phyloP scores from a whole-genome alignment of 1,284 basidiomycete species.

The Exsudoporus floridanus region DNA sequence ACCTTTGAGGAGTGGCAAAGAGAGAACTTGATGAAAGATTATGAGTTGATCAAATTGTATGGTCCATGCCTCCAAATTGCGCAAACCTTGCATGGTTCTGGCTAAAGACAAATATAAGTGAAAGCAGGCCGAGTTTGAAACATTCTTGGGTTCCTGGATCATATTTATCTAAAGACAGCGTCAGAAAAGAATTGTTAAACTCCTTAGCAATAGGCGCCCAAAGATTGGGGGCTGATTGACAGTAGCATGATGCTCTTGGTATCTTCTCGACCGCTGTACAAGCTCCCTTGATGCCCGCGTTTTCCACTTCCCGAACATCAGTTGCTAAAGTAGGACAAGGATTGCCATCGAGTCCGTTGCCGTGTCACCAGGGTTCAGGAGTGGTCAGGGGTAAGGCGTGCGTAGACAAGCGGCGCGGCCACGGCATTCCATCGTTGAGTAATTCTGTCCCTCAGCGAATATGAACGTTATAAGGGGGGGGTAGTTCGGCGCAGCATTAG shows the following conservation, averaged over 20 bases:
- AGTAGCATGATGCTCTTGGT: too few relatives aligned
- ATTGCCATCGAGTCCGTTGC: neutral
- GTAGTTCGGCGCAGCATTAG: too few relatives aligned
- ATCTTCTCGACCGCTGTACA: neutral
- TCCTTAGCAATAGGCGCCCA: too few relatives aligned
- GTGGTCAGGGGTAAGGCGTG: neutral
- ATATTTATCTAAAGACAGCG: too few relatives aligned
- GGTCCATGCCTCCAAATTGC: neutral
- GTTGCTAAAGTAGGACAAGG: neutral
- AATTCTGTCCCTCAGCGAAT: neutral
- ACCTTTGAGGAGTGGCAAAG: neutral
- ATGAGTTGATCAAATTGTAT: neutral
- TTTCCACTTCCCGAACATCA: neutral
- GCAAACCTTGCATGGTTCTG: neutral
- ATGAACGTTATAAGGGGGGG: neutral
- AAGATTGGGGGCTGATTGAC: too few relatives aligned
- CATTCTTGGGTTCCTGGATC: too few relatives aligned
- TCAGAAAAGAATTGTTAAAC: too few relatives aligned
- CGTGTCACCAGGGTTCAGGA: neutral
- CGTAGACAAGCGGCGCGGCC: neutral
- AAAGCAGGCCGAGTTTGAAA: neutral
- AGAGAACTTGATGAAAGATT: neutral
- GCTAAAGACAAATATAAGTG: neutral
- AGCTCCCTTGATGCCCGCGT: neutral
- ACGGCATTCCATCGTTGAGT: neutral